Evolutionary conservation across 169 alveolate species (phyloP), one percentile per base, ranked within the genome.

Genomic region (Hammondia hammondi): DNA sequence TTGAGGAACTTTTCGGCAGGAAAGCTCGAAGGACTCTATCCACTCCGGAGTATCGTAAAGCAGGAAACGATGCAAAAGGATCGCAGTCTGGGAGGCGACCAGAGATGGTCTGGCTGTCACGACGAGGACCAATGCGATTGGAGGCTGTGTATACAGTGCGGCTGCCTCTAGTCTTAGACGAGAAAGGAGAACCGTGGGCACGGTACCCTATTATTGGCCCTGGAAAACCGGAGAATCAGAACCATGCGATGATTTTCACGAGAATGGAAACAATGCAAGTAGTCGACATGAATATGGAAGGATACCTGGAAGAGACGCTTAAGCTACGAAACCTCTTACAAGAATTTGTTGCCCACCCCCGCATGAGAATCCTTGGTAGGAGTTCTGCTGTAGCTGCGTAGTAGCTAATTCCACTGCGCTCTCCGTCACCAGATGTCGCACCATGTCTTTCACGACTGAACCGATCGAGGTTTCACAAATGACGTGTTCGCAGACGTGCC

Each of bases 251-350:
- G 88, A 82, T 88, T 37, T 94, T 94, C 37, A 81, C 96, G 5
- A 39, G 96, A 37, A 88, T 88, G 94, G 96, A 94, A 48, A 82
- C 93, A 27, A 43, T 94, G 96, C 96, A 94, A 61, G 92, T 81
- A 71, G 82, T 88, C 94, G 96, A 94, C 72, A 94, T 94, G 96
- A 94, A 94, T 67, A 94, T 94, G 96, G 96, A 94, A 48, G 88
- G 94, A 29, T 94, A 94, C 72, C 88, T 94, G 32, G 96, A 94
- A 32, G 94, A 94, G 89, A 88, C 96, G 5, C 88, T 94, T 27
- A 94, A 94, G 57, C 95, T 93, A 27, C 95, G 94, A 45, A 88
- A 88, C 46, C 85, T 93, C 84, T 93, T 93, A 9, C 96, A 94
- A 82, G 96, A 89, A 37, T 94, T 94, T 56, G 92, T 84, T 17